These are phyloP conservation scores for Cystobasidium tubakii DNA, from an alignment of 768 basidiomycete genomes.

Conservation along the genomic window DNA sequence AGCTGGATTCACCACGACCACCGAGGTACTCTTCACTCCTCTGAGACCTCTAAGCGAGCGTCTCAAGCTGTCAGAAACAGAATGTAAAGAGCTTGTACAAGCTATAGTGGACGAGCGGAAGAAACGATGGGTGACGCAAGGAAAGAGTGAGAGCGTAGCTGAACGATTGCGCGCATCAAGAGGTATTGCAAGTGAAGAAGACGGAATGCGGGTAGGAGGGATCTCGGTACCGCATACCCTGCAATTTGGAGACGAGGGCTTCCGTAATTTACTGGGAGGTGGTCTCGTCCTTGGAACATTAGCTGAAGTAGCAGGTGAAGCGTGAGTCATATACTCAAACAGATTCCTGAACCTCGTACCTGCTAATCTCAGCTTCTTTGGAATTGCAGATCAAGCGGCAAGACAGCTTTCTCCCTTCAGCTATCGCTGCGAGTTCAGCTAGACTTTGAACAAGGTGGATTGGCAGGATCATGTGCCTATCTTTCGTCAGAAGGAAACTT, in stretches of 20 bases:
- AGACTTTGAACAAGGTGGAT: constrained; percentile 57
- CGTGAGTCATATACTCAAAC: constrained; percentile 17
- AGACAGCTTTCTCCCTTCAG: constrained; percentile 85
- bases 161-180: neutral
- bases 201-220: neutral
- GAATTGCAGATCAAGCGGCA: constrained; percentile 74
- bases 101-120: constrained; percentile 11
- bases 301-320: constrained; percentile 36
- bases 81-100: constrained; percentile 13
- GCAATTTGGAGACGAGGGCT: neutral
- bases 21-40: constrained; percentile 35
- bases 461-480: constrained; percentile 67
- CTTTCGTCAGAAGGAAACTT: constrained; percentile 67
- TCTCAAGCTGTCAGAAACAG: constrained; percentile 10
- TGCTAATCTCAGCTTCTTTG: neutral
- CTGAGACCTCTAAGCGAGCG: constrained; percentile 11
- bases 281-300: constrained; percentile 35
- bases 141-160: constrained; percentile 5
- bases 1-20: constrained; percentile 29
- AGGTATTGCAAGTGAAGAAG: neutral
- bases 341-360: neutral
- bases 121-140: neutral
- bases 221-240: neutral
- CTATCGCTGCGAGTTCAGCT: constrained; percentile 73
- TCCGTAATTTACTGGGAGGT: constrained; percentile 25